Evolutionary conservation across 2,329 filamentous ascomycete species (phyloP), one percentile per base, ranked within the genome.

Genomic region (Trichothecium roseum): DNA sequence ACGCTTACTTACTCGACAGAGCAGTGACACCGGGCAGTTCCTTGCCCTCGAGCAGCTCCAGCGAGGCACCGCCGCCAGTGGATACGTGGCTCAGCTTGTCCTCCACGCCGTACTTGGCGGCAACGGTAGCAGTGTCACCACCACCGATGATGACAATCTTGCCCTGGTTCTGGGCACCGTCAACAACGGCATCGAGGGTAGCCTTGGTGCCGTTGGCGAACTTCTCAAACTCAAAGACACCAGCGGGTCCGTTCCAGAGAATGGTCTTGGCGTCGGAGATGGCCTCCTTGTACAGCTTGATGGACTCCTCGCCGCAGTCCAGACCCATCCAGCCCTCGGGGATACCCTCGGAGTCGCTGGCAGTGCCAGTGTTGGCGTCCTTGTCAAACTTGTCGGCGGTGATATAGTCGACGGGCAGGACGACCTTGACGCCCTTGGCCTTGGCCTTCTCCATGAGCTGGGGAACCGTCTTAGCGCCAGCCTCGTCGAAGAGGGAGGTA

Each of bases 61-160:
- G 72, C 51, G 82, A 89, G 47, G 91, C 91, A 66, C 91, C 91
- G 55, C 91, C 91, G 50, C 91, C 91, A 22, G 91, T 98, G 34
- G 87, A 94, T 44, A 98, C 91, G 69, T 98, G 91, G 70, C 87
- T 95, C 56, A 96, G 75, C 78, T 96, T 93, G 64, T 85, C 79
- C 74, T 98, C 91, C 44, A 85, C 89, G 37, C 81, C 81, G 62
- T 94, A 98, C 74, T 98, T 95, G 61, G 88, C 89, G 37, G 91
- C 91, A 32, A 96, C 91, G 41, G 91, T 98, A 34, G 91, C 91
- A 35, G 91, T 98, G 65, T 98, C 91, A 64, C 91, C 91, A 62
- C 91, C 91, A 43, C 91, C 91, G 46, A 98, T 95, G 66, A 98
- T 96, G 60, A 96, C 91, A 53, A 91, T 94, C 72, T 91, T 88